These are phyloP conservation scores for Penicillium coprophilum DNA, from an alignment of 495 filamentous ascomycete genomes.

Conservation along the genomic window DNA sequence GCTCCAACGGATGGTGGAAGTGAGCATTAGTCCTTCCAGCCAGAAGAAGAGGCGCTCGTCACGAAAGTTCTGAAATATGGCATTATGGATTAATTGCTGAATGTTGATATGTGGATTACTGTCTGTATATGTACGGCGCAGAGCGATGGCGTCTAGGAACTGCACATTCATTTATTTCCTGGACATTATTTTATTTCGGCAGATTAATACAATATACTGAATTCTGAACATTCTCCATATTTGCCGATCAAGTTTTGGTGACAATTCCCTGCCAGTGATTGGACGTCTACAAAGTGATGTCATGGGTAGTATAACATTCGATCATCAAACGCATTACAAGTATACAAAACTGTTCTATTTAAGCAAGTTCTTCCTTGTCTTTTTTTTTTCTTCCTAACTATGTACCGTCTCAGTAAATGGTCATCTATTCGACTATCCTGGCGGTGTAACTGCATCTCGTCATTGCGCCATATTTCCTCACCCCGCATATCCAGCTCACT, in stretches of 20 bases:
- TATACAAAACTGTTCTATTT: background rate
- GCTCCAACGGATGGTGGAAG: conserved; percentile 23
- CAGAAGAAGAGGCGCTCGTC: conserved; percentile 22
- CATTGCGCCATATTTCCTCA: conserved; percentile 3
- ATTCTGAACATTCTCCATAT: background rate
- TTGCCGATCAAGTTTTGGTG: conserved; percentile 12
- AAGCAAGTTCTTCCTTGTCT: background rate
- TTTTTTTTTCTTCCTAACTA: background rate
- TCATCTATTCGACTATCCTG: background rate
- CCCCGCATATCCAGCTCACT: background rate
- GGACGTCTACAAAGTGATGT: conserved; percentile 12
- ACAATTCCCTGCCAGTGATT: conserved; percentile 21
- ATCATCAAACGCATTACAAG: background rate
- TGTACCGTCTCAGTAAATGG: background rate
- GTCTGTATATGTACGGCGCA: conserved; percentile 2
- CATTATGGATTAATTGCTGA: background rate
- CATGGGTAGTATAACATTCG: conserved; percentile 10
- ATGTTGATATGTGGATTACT: background rate
- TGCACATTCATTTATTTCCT: conserved; percentile 4
- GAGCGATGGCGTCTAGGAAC: conserved; percentile 13
- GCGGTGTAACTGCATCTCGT: conserved; percentile 9
- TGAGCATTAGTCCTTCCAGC: conserved; percentile 29
- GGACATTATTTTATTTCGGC: conserved; percentile 4
- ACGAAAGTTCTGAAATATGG: conserved; percentile 15
- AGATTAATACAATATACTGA: background rate